Conservation (phyloP, 163 green algal genomes). For the Scenedesmus sp. region DNA sequence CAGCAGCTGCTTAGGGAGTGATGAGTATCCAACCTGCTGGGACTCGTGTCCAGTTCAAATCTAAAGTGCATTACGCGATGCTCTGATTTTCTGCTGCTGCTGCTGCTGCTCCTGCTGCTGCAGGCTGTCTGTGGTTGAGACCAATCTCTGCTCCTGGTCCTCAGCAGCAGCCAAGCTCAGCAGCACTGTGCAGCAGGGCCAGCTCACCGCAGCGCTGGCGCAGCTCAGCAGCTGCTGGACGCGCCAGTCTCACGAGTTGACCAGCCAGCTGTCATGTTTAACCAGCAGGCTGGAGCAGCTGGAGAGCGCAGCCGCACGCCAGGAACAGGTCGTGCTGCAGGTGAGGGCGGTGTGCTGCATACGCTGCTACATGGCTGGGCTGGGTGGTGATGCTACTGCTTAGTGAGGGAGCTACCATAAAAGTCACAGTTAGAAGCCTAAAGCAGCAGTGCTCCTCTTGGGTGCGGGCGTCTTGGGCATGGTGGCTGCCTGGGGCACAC, state of each 20-base stretch:
- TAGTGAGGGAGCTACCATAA: not conserved
- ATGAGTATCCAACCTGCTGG: too few species aligned
- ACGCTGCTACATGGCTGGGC: not conserved
- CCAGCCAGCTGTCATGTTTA: conserved; percentile 1
- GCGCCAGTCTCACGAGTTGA: not conserved
- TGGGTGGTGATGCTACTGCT: not conserved
- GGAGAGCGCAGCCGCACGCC: conserved; percentile 7
- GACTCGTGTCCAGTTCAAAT: too few species aligned
- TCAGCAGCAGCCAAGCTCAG: not conserved
- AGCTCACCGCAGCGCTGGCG: not conserved
- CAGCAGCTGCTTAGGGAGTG: too few species aligned
- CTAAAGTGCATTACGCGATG: too few species aligned
- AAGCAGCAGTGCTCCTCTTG: too few species aligned
- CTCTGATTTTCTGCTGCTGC: too few species aligned
- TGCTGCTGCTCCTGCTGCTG: not conserved
- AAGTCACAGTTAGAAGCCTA: too few species aligned
- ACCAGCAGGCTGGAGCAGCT: not conserved
- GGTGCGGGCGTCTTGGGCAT: too few species aligned
- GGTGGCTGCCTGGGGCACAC: too few species aligned
- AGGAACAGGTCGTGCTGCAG: conserved; percentile 37
- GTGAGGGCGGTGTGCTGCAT: not conserved
- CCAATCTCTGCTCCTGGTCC: not conserved
- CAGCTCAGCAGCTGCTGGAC: conserved; percentile 22
- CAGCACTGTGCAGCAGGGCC: conserved; percentile 30
- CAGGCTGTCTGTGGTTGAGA: conserved; percentile 27